Base-by-base conservation (phyloP, 2,329 filamentous ascomycete species). In the Eurotiales sp. region DNA sequence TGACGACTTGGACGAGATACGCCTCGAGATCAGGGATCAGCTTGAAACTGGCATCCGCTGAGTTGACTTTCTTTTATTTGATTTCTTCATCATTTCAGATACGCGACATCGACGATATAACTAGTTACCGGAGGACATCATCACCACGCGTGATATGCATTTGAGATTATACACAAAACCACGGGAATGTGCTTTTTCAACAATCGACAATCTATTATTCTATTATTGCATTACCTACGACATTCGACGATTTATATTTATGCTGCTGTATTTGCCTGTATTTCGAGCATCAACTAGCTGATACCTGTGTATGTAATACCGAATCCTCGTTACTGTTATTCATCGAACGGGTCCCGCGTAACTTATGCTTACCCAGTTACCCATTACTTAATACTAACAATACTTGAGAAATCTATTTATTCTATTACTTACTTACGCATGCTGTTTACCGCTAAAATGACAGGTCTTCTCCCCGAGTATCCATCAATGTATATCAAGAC, bases 1-100 rank as follows among this genome's bases (percentile, higher is more conserved):
- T 8, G 52, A 51, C 11, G 46, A 54, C 19, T 27, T 62, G 44
- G 66, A 65, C 3, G 65, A 67, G 30, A 65, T 70, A 22, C 57
- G 53, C 22, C 21, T 70, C 27, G 55, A 50, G 15, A 30, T 68
- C 34, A 46, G 39, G 47, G 4, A 63, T 59, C 30, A 56, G 32
- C 11, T 55, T 56, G 15, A n/a, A 8, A 7, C 23, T 19, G 6
- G 6, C 14, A 29, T 29, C n/a, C 15, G 15, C n/a, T 36, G 3
- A 36, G 11, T 14, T 34, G 30, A n/a, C 17, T 17, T 37, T 37
- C 15, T 15, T 15, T 37, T 15, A 3, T 36, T 17, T 36, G n/a
- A 36, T 36, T 11, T 37, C 11, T 21, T 37, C 3, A 17, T 21
- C 34, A 11, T 21, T 10, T 10, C 1, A 6, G 29, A 22, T 17